phyloP scores from a whole-genome alignment of 306 rosid genomes.

The Hippophae gyantsensis region DNA sequence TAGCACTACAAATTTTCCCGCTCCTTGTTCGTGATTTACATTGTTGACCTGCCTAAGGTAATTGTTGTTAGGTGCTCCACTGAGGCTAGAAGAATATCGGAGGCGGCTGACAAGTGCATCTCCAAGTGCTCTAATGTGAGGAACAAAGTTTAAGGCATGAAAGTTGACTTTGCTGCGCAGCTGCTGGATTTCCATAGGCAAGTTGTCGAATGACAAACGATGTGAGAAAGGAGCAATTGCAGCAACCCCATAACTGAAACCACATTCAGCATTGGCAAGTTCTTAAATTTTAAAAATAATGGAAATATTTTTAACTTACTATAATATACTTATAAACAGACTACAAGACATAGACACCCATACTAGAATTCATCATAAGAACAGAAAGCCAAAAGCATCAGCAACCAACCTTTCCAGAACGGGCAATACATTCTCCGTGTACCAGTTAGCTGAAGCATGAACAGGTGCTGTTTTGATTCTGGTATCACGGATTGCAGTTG shows the following conservation, averaged over 20 bases:
- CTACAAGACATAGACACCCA: neutral
- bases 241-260: conserved; percentile 76
- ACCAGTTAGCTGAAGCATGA: conserved; percentile 90
- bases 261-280: conserved; percentile 12
- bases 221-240: conserved; percentile 95
- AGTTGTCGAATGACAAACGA: conserved; percentile 80
- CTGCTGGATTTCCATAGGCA: conserved; percentile 80
- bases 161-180: conserved; percentile 94
- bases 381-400: neutral
- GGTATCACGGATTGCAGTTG: conserved; percentile 59
- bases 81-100: conserved; percentile 39
- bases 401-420: conserved; percentile 69
- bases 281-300: neutral
- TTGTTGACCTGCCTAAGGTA: conserved; percentile 42
- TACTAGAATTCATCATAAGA: neutral
- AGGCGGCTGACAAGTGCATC: conserved; percentile 77
- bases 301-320: neutral
- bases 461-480: conserved; percentile 91
- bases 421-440: conserved; percentile 79
- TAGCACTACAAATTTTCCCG: conserved; percentile 70
- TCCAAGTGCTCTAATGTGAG: conserved; percentile 74
- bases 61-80: conserved; percentile 29
- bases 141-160: conserved; percentile 81
- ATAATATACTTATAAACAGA: neutral
- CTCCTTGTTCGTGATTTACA: conserved; percentile 25